These are phyloP conservation scores for Geotrichum bryndzae DNA, from an alignment of 1,139 yeast genomes.

Conservation along the genomic window DNA sequence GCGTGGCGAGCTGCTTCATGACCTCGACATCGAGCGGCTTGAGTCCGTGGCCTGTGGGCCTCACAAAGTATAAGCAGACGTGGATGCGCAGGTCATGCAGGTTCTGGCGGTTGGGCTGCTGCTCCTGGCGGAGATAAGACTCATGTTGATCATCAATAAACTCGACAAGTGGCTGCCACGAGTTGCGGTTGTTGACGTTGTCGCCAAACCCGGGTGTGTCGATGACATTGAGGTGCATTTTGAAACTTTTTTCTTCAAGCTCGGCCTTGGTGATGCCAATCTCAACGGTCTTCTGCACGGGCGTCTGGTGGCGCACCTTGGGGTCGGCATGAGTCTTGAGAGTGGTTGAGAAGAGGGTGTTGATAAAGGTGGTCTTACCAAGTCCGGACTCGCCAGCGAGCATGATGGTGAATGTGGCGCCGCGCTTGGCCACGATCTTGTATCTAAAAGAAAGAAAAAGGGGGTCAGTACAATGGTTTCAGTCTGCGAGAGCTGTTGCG, in stretches of 20 bases:
- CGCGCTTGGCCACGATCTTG: conserved; percentile 81
- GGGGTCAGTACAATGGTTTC: too few relatives aligned
- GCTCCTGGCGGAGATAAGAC: conserved; percentile 89
- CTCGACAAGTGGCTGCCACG: conserved; percentile 92
- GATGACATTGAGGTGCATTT: conserved; percentile 74
- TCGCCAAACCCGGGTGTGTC: conserved; percentile 99
- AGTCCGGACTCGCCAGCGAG: conserved; percentile 94
- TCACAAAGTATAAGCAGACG: conserved; percentile 88
- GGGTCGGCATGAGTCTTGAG: conserved; percentile 62
- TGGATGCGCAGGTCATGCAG: conserved; percentile 77
- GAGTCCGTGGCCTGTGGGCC: conserved; percentile 93
- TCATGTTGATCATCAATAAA: conserved; percentile 97
- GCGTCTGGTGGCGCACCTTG: conserved; percentile 56
- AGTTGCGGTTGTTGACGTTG: conserved; percentile 83
- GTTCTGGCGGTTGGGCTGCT: conserved; percentile 72
- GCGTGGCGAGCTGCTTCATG: conserved; percentile 77
- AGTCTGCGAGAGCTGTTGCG: too few relatives aligned
- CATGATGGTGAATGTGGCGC: conserved; percentile 88
- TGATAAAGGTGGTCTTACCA: conserved; percentile 84
- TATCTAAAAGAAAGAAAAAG: conserved; percentile 41
- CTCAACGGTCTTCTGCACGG: conserved; percentile 82
- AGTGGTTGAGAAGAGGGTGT: conserved; percentile 65
- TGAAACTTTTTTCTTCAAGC: conserved; percentile 87
- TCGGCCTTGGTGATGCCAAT: conserved; percentile 86
- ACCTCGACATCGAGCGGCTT: conserved; percentile 93